Conservation (phyloP, 306 rosid genomes). For the Inga oerstediana region DNA sequence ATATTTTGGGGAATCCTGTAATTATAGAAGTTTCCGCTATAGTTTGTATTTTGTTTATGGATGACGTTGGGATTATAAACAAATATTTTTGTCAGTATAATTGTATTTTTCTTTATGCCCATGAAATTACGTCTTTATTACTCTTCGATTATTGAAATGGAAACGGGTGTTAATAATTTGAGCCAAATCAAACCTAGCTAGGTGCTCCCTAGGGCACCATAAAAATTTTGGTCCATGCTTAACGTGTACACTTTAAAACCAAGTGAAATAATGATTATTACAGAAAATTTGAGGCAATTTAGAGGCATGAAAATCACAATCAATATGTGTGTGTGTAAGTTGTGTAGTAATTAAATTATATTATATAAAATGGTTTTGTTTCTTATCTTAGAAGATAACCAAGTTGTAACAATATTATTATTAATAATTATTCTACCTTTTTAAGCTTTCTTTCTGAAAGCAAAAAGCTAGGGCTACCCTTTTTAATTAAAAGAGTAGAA, state of each 20-base stretch:
- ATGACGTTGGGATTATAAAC: no score
- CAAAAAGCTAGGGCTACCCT: constrained; percentile 2
- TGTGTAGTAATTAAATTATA: neutral
- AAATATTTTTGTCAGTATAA: no score
- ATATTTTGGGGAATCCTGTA: no score
- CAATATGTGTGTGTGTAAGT: constrained; percentile 7
- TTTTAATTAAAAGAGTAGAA: neutral
- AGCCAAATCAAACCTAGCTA: constrained; percentile 16
- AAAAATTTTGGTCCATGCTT: neutral
- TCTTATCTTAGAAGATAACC: constrained; percentile 30
- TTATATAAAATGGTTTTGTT: neutral
- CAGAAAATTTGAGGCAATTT: neutral
- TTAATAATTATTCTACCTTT: neutral
- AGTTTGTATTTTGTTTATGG: no score
- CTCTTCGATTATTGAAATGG: no score
- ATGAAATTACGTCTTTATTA: no score
- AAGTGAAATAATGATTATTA: no score
- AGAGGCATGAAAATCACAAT: constrained; percentile 6
- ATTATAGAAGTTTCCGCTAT: no score
- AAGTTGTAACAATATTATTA: neutral
- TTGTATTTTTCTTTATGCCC: no score
- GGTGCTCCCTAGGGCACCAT: neutral
- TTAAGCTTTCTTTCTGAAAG: constrained; percentile 26
- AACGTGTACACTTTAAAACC: neutral
- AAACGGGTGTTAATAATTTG: neutral